Conservation (phyloP, 495 filamentous ascomycete genomes). For the Aspergillus haitiensis region DNA sequence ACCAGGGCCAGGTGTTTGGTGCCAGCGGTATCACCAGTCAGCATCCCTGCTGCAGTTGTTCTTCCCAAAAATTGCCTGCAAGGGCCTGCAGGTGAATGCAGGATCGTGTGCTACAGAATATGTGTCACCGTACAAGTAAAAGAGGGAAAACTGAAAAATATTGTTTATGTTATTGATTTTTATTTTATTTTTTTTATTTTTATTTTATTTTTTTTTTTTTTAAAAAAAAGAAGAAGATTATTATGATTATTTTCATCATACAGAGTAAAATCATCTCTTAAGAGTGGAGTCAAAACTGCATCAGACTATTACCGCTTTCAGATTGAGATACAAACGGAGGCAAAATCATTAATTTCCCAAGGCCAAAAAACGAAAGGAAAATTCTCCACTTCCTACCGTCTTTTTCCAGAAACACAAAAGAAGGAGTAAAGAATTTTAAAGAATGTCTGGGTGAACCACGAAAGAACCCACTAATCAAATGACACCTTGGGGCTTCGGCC, state of each 20-base stretch:
- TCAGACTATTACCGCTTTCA: conserved; percentile 7
- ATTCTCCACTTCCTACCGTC: conserved; percentile 9
- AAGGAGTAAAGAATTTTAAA: conserved; percentile 26
- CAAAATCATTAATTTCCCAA: not conserved
- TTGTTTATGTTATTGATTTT: not conserved
- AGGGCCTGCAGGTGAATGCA: conserved; percentile 21
- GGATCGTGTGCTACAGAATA: conserved; percentile 14
- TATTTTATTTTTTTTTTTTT: not conserved
- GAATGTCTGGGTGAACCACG: conserved; percentile 15
- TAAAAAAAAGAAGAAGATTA: not conserved
- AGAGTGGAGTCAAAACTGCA: not conserved
- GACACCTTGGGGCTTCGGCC: conserved; percentile 19
- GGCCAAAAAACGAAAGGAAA: not conserved
- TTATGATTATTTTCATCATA: conserved; percentile 1
- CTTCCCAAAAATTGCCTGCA: conserved; percentile 18
- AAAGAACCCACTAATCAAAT: conserved; percentile 19
- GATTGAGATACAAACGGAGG: conserved; percentile 7
- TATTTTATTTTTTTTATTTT: too few species aligned
- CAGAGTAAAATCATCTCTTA: not conserved
- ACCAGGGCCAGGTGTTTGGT: conserved; percentile 8
- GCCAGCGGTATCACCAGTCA: conserved; percentile 12
- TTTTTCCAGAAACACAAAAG: conserved; percentile 19
- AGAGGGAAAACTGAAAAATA: not conserved
- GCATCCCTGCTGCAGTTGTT: conserved; percentile 12
- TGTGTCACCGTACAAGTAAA: conserved; percentile 17